These are phyloP conservation scores for Penicillium sp. DNA, from an alignment of 2,329 filamentous ascomycete species.

Conservation along the genomic window DNA sequence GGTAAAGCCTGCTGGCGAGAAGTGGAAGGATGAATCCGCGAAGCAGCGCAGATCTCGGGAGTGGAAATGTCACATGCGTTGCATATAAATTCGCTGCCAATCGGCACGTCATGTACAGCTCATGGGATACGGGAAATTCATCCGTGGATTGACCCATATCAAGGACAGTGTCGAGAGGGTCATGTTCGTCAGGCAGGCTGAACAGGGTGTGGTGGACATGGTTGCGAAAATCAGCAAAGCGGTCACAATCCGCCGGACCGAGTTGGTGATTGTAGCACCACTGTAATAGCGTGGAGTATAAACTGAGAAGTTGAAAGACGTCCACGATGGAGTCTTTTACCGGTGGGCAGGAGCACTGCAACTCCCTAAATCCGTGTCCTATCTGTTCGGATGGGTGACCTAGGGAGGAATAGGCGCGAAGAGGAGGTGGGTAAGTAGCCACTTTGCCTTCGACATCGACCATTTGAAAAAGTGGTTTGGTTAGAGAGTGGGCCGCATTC, in stretches of 20 bases:
- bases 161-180: background rate
- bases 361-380: background rate
- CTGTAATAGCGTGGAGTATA: constrained; percentile 1
- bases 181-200: background rate
- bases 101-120: background rate
- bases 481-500: background rate
- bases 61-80: constrained; percentile 1
- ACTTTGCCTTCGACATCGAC: background rate
- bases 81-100: background rate
- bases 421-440: background rate
- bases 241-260: background rate
- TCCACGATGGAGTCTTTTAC: constrained; percentile 1
- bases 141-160: background rate
- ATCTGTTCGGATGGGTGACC: background rate
- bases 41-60: background rate
- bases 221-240: background rate
- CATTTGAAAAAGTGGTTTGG: constrained; percentile 2
- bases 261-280: background rate
- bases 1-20: background rate
- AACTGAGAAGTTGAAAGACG: background rate
- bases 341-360: background rate
- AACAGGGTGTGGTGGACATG: constrained; percentile 1
- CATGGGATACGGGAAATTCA: background rate
- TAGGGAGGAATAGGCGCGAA: background rate
- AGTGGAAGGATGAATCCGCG: background rate